A percentile compares a stretch with the other conserved stretches of the same genome.
Conservation (phyloP, 257 asterid genomes). For the Striga asiatica region DNA sequence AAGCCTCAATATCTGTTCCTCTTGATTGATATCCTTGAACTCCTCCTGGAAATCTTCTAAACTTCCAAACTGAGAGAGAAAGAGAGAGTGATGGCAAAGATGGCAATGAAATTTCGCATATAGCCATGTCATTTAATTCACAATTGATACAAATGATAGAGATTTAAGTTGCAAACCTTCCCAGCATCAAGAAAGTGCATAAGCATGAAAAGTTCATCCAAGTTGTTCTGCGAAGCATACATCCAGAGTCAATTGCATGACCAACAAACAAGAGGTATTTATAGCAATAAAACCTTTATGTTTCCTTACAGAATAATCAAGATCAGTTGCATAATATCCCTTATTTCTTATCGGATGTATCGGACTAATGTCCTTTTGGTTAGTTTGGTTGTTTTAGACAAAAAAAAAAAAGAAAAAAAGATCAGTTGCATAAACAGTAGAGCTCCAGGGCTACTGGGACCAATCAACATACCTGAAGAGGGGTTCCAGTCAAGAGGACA, state of each 20-base stretch:
- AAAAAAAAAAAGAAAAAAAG: not conserved
- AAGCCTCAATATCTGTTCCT: constrained; percentile 96
- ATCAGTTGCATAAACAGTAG: constrained; percentile 6
- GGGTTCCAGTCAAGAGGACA: constrained; percentile 92
- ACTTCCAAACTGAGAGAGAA: constrained; percentile 68
- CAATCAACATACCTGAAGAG: constrained; percentile 68
- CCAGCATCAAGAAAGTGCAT: constrained; percentile 99
- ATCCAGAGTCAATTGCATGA: constrained; percentile 18
- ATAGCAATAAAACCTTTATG: too few relatives aligned
- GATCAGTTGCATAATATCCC: too few relatives aligned
- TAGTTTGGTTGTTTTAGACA: too few relatives aligned
- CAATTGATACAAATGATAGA: not conserved
- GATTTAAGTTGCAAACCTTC: constrained; percentile 50
- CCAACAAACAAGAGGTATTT: not conserved
- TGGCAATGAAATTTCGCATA: not conserved
- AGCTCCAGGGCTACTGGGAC: constrained; percentile 10
- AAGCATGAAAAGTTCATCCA: constrained; percentile 98
- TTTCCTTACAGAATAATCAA: not conserved
- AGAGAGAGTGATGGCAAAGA: not conserved
- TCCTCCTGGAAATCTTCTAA: constrained; percentile 94
- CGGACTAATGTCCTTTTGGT: too few relatives aligned
- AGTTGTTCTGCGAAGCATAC: constrained; percentile 71
- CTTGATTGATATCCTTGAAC: constrained; percentile 97
- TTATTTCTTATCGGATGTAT: too few relatives aligned
- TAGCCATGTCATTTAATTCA: constrained; percentile 11